Percentiles rank a stretch among this genome's conserved stretches.
Evolutionary conservation across 176 grass and related monocot genomes (phyloP).

Genomic region (Rhynchospora breviuscula): DNA sequence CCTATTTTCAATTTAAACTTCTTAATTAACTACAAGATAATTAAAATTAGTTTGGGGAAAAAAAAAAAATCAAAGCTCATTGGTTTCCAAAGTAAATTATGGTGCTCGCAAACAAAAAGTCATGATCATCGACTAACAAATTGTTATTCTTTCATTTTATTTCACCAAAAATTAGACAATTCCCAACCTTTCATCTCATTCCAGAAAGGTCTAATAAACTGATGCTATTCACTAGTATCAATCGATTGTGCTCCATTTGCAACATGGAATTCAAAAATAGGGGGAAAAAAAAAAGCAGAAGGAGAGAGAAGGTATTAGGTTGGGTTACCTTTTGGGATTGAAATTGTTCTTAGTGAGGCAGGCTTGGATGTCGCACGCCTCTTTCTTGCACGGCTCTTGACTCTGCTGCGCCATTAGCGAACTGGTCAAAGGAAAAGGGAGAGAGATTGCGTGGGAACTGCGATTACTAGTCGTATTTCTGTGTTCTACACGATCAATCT

Average conservation of each 20-base stretch:
- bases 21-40: neutral
- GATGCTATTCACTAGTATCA: neutral
- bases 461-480: neutral
- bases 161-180: neutral
- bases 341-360: conserved; percentile 94
- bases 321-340: conserved; percentile 38
- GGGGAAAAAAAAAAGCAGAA: too few species aligned
- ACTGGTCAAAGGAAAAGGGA: neutral
- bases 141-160: neutral
- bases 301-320: neutral
- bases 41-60: neutral
- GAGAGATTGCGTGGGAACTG: neutral
- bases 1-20: neutral
- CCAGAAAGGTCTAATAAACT: neutral
- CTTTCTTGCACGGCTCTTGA: conserved; percentile 95
- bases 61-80: neutral
- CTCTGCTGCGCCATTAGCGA: conserved; percentile 48
- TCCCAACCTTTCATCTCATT: neutral
- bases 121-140: neutral
- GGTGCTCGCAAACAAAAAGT: neutral
- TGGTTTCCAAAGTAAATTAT: neutral
- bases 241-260: too few species aligned
- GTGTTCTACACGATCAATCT: neutral
- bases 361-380: conserved; percentile 83
- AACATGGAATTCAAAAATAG: neutral